Evolutionary conservation across 257 asterid genomes (phyloP).

Genomic region (Forsythia suspensa): DNA sequence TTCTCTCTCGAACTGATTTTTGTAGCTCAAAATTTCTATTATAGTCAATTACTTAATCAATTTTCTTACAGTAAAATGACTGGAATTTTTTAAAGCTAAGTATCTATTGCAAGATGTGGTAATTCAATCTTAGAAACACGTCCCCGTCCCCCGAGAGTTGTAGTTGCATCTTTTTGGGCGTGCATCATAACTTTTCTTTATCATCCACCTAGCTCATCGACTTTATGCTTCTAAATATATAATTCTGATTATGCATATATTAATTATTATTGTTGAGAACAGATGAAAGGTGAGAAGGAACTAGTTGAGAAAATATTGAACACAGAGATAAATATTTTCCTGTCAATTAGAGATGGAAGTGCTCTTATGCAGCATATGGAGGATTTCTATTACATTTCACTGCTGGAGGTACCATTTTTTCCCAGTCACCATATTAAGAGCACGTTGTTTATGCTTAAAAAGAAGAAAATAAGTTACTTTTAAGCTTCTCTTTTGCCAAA

Average conservation of each 20-base stretch:
- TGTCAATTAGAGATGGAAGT: slow-evolving; percentile 92
- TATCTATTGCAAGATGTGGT: too few relatives aligned
- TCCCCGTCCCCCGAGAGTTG: not conserved
- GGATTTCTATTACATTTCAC: slow-evolving; percentile 83
- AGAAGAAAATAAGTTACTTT: too few relatives aligned
- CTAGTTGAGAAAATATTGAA: slow-evolving; percentile 86
- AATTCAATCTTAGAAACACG: not conserved
- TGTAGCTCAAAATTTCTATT: not conserved
- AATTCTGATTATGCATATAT: slow-evolving; percentile 1
- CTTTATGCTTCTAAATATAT: not conserved
- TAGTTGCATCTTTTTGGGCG: not conserved
- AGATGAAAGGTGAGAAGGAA: slow-evolving; percentile 98
- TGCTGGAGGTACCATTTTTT: slow-evolving; percentile 66
- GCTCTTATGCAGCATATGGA: slow-evolving; percentile 99
- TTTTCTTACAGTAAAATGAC: not conserved
- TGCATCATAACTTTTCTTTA: not conserved
- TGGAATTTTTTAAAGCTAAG: not conserved
- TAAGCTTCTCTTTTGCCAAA: too few relatives aligned
- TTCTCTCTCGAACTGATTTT: not conserved
- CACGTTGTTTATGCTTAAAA: too few relatives aligned
- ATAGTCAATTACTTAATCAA: not conserved
- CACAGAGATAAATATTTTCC: slow-evolving; percentile 92
- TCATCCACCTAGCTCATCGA: not conserved
- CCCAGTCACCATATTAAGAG: not conserved
- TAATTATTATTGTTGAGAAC: not conserved